Conservation (phyloP, 208 protist genomes). For the Trypanosoma vivax region DNA sequence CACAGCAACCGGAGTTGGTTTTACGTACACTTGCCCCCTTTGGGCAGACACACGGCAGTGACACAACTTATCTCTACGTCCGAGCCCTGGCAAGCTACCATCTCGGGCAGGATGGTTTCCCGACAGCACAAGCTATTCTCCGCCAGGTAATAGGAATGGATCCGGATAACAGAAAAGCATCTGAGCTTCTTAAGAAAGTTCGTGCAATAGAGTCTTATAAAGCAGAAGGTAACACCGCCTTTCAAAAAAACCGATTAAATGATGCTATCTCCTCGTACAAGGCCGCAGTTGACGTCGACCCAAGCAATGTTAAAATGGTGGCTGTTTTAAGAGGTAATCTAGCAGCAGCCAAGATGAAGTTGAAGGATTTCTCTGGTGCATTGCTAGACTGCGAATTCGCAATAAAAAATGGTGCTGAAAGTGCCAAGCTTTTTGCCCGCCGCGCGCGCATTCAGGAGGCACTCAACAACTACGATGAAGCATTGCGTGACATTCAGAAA, state of each 20-base stretch:
- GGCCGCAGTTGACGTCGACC: conserved; percentile 68
- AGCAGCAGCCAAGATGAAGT: conserved; percentile 78
- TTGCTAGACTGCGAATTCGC: conserved; percentile 89
- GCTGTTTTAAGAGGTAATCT: conserved; percentile 84
- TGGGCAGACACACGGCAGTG: conserved; percentile 31
- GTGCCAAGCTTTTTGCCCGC: conserved; percentile 83
- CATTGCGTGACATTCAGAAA: conserved; percentile 80
- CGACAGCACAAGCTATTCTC: conserved; percentile 57
- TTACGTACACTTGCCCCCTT: conserved; percentile 44
- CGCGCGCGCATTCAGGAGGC: conserved; percentile 74
- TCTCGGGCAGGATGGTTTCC: conserved; percentile 56
- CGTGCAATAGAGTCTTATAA: conserved; percentile 63
- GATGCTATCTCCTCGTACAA: conserved; percentile 77
- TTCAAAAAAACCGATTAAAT: conserved; percentile 57
- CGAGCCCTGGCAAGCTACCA: conserved; percentile 65
- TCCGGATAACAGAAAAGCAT: conserved; percentile 62
- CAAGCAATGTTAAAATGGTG: conserved; percentile 63
- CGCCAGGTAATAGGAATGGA: conserved; percentile 62
- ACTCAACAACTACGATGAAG: conserved; percentile 84
- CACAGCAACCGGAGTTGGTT: conserved; percentile 43
- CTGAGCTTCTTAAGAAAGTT: conserved; percentile 71
- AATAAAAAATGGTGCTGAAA: conserved; percentile 77
- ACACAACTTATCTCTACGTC: conserved; percentile 65
- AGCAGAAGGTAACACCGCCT: conserved; percentile 77
- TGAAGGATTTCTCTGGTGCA: conserved; percentile 81